Conservation (phyloP, 306 rosid species). For the Inga oerstediana region DNA sequence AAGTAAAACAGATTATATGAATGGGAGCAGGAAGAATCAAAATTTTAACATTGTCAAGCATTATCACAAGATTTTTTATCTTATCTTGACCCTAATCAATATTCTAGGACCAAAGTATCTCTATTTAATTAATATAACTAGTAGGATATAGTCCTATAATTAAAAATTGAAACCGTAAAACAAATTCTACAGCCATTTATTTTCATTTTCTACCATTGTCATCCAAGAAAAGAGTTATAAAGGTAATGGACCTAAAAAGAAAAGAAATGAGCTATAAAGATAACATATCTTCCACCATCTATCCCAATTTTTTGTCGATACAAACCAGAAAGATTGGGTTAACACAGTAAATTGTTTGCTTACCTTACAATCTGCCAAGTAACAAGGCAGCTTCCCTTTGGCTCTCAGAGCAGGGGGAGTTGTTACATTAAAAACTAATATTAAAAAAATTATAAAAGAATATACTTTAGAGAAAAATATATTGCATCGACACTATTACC, state of each 20-base stretch:
- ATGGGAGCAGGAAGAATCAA: too few species aligned
- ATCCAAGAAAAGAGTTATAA: neutral
- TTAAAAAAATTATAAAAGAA: conserved; percentile 26
- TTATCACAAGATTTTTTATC: too few species aligned
- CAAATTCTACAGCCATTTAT: conserved; percentile 3
- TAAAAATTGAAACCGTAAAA: conserved; percentile 11
- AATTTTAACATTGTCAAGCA: too few species aligned
- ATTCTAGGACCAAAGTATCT: neutral
- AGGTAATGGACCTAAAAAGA: neutral
- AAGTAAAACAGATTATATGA: too few species aligned
- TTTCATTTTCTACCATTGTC: conserved; percentile 1
- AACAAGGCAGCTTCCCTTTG: conserved; percentile 98
- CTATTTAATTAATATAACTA: neutral
- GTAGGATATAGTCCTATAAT: conserved; percentile 15
- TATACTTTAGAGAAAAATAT: neutral
- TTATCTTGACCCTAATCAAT: too few species aligned
- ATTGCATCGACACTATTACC: neutral
- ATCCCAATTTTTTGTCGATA: neutral
- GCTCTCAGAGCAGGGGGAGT: conserved; percentile 97
- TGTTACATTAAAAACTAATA: conserved; percentile 37
- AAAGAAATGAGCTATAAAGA: too few species aligned
- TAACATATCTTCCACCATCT: neutral
- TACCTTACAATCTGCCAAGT: conserved; percentile 87
- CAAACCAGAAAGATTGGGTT: conserved; percentile 22
- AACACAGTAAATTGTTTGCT: conserved; percentile 7